These are phyloP conservation scores for Alternaria solani DNA, from an alignment of 2,329 filamentous ascomycete species.

Conservation along the genomic window DNA sequence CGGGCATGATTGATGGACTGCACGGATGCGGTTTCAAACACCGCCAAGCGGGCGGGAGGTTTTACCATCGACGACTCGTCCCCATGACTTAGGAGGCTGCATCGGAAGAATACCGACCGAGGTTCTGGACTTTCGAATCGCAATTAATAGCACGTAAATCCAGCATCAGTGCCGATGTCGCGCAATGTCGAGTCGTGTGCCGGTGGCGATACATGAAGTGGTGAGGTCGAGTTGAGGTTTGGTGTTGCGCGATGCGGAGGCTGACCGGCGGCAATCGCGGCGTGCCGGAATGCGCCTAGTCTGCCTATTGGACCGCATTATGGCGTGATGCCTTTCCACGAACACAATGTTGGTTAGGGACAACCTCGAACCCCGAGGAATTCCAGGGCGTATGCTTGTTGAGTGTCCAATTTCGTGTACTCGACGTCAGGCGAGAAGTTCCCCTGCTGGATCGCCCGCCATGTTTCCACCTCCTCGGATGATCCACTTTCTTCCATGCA, in stretches of 20 bases:
- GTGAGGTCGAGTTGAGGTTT: not conserved
- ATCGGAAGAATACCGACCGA: not conserved
- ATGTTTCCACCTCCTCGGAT: not conserved
- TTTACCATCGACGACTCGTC: not conserved
- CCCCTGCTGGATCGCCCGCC: not conserved
- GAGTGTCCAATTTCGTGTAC: not conserved
- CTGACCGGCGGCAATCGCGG: not conserved
- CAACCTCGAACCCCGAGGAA: not conserved
- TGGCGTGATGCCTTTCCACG: not conserved
- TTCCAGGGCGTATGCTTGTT: not conserved
- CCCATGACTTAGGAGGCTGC: not conserved
- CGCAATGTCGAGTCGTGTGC: not conserved
- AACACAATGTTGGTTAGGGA: not conserved
- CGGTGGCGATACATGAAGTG: not conserved
- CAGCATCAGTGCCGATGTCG: not conserved
- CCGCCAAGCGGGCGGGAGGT: not conserved
- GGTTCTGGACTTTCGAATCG: not conserved
- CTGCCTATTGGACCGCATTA: not conserved
- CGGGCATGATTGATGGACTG: slow-evolving; percentile 4
- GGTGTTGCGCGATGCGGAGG: not conserved
- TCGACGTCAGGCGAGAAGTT: not conserved
- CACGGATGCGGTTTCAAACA: slow-evolving; percentile 1
- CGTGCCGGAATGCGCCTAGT: not conserved
- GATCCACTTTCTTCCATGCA: slow-evolving; percentile 1
- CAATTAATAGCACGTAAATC: no score